A percentile compares a stretch with the other conserved stretches of the same genome.
phyloP scores from a whole-genome alignment of 768 basidiomycete genomes.

The Tricholoma hemisulphureum region DNA sequence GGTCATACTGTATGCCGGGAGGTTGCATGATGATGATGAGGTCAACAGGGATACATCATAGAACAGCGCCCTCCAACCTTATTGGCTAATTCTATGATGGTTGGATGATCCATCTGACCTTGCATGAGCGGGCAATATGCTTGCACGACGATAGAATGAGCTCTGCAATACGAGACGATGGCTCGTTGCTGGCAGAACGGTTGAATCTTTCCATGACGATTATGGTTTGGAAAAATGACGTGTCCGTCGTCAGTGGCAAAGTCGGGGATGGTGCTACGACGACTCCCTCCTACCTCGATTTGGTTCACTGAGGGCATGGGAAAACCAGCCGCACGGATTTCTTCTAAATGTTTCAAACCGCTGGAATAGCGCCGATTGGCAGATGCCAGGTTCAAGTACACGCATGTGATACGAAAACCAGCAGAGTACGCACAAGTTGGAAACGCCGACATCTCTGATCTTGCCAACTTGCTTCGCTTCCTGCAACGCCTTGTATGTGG shows the following conservation, averaged over 20 bases:
- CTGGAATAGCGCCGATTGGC: slow-evolving; percentile 35
- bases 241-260: not conserved
- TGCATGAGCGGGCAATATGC: slow-evolving; percentile 79
- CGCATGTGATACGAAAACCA: not conserved
- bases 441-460: slow-evolving; percentile 73
- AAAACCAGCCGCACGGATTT: slow-evolving; percentile 61
- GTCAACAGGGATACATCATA: not conserved
- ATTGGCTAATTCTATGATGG: slow-evolving; percentile 51
- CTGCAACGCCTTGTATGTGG: slow-evolving; percentile 67
- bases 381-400: not conserved
- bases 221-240: slow-evolving; percentile 6
- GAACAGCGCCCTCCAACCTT: slow-evolving; percentile 46
- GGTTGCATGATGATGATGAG: not conserved
- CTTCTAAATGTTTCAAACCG: slow-evolving; percentile 68
- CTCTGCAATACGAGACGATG: slow-evolving; percentile 72
- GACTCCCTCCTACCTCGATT: slow-evolving; percentile 55
- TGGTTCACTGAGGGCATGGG: slow-evolving; percentile 77
- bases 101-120: slow-evolving; percentile 53
- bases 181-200: slow-evolving; percentile 79
- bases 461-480: slow-evolving; percentile 64
- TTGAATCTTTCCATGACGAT: slow-evolving; percentile 56
- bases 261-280: not conserved
- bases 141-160: slow-evolving; percentile 59
- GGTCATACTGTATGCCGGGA: slow-evolving; percentile 41
- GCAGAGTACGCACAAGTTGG: slow-evolving; percentile 64